Conservation (phyloP, 306 rosid genomes). For the Cucumis sativus region Cucumber_9930_V3 NC_026661.2:6422501-6423000, state of each 20-base stretch:
- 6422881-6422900: constrained; percentile 69
- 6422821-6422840: constrained; percentile 77
- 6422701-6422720: constrained; percentile 37
- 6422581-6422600: constrained; percentile 53
- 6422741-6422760: neutral
- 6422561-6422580: constrained; percentile 35
- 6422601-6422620: constrained; percentile 58
- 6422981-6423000: constrained; percentile 86
- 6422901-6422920: constrained; percentile 86
- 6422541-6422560: constrained; percentile 36
- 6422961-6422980: constrained; percentile 77
- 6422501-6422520: constrained; percentile 75
- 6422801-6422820: constrained; percentile 46
- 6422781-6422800: neutral
- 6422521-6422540: constrained; percentile 13
- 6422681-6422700: constrained; percentile 63
- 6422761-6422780: neutral
- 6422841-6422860: constrained; percentile 70
- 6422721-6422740: neutral
- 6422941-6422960: constrained; percentile 89
- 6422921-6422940: constrained; percentile 72
- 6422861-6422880: constrained; percentile 61
- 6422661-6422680: constrained; percentile 74
- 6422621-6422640: constrained; percentile 70
- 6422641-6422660: constrained; percentile 47